Base-by-base conservation (phyloP, 225 moss, liverwort and hornwort species). In the Straminergon stramineum region DNA sequence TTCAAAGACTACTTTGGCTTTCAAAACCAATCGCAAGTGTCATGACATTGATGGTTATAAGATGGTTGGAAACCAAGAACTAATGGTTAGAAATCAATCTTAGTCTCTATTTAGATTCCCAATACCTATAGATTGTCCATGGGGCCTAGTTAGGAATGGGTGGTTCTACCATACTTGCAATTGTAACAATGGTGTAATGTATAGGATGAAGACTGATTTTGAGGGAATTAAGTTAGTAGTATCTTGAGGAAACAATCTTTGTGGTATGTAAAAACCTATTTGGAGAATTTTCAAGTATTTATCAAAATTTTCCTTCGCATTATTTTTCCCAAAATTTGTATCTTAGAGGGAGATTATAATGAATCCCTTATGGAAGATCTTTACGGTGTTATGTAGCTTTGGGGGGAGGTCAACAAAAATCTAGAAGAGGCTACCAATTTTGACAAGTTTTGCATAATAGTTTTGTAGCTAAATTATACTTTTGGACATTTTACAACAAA, bases 301-400 rank as follows among this genome's bases (percentile, higher is more conserved):
- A 71, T 71, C 1, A 15, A 68, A 15, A 26, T 2, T 9, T 73
- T 5, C 2, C 20, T 11, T 12, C 2, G 0, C 3, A 1, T 3
- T 12, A 4, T 22, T 43, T 16, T 16, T 15, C 2, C 2, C 1
- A 43, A 1, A 73, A 27, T 27, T 43, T 27, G 1, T 41, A 15
- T 3, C 8, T 71, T 71, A 3, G 5, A 28, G 9, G 27, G 16
- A 73, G 3, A 4, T 27, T 73, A 41, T 41, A 1, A 71, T 71
- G 9, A 71, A 24, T 14, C 8, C 39, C 15, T 71, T 2, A 15
- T 0, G 1, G 0, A 70, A 26, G 26, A 5, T 9, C 9, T 26
- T 26, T 0, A 14, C 0, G 5, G 5, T 41, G 7, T 26, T 71
- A 0, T 24, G 1, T 5, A 26, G 0, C 0, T 15, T 20, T 26